phyloP scores from a whole-genome alignment of 352 stramenopile species.

The Pythium rishiriense region DNA sequence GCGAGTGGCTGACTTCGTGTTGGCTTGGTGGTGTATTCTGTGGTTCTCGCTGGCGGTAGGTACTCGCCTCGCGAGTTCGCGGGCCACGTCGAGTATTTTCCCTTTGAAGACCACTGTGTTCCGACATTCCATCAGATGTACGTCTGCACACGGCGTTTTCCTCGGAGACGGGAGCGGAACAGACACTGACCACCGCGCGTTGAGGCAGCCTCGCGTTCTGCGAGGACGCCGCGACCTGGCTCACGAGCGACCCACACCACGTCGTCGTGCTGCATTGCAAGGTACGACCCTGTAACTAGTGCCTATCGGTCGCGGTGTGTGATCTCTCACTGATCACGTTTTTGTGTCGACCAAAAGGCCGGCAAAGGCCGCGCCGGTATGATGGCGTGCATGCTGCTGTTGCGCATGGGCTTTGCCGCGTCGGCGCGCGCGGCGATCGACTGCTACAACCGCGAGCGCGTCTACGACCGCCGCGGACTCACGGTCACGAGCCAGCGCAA shows the following conservation, averaged over 20 bases:
- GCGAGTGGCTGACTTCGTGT: too few species aligned
- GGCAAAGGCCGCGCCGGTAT: slow-evolving; percentile 75
- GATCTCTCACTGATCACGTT: not conserved
- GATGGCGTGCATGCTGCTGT: slow-evolving; percentile 77
- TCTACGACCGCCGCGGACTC: slow-evolving; percentile 53
- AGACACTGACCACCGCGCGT: too few species aligned
- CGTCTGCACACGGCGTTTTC: slow-evolving; percentile 7
- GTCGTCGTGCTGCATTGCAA: slow-evolving; percentile 78
- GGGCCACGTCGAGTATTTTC: slow-evolving; percentile 46
- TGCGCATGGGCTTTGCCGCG: slow-evolving; percentile 56
- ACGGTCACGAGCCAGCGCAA: slow-evolving; percentile 73
- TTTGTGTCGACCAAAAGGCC: slow-evolving; percentile 20
- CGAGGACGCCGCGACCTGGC: slow-evolving; percentile 65
- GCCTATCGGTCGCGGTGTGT: too few species aligned
- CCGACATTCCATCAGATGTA: slow-evolving; percentile 69
- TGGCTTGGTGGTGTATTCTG: not conserved
- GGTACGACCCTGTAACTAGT: too few species aligned
- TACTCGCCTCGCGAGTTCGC: slow-evolving; percentile 59
- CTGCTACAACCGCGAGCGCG: slow-evolving; percentile 65
- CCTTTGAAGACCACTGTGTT: slow-evolving; percentile 78
- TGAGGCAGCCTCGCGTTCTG: slow-evolving; percentile 75
- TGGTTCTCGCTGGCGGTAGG: slow-evolving; percentile 20
- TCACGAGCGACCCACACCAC: slow-evolving; percentile 38
- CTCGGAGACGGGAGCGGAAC: too few species aligned
- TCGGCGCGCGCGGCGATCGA: slow-evolving; percentile 55